These are phyloP conservation scores for Vicia faba DNA, from an alignment of 306 rosid genomes.

Conservation along the genomic window DNA sequence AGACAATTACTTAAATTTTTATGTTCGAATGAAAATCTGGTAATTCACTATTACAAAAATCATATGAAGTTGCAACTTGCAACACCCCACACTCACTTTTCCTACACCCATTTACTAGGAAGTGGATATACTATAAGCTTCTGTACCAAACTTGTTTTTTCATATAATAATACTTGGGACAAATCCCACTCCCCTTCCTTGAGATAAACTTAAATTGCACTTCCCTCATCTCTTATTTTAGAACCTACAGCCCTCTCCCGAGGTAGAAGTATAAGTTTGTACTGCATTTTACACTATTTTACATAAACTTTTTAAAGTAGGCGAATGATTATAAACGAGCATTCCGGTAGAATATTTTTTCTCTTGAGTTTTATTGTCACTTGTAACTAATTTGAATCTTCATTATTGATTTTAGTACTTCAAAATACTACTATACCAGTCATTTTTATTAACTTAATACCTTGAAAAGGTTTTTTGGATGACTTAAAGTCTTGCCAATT, in stretches of 20 bases:
- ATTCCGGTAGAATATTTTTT: no score
- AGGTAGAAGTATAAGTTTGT: background rate
- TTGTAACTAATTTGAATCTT: no score
- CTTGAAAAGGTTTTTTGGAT: no score
- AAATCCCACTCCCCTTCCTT: background rate
- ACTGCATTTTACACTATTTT: background rate
- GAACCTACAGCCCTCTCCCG: background rate
- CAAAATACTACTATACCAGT: no score
- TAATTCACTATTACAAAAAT: background rate
- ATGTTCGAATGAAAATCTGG: slow-evolving; percentile 14
- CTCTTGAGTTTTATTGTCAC: no score
- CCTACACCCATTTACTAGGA: background rate
- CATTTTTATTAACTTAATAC: no score
- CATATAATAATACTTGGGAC: background rate
- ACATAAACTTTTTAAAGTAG: background rate
- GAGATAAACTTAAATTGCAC: background rate
- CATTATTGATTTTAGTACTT: no score
- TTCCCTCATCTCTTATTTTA: background rate
- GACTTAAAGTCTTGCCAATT: no score
- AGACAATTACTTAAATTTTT: slow-evolving; percentile 8
- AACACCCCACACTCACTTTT: background rate
- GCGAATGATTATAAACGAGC: no score
- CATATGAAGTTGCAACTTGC: slow-evolving; percentile 6
- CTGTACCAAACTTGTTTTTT: slow-evolving; percentile 11
- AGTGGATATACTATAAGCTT: slow-evolving; percentile 8